Evolutionary conservation across 2,329 filamentous ascomycete genomes (phyloP), one percentile per base, ranked within the genome.

Genomic region (Apiospora sp.): DNA sequence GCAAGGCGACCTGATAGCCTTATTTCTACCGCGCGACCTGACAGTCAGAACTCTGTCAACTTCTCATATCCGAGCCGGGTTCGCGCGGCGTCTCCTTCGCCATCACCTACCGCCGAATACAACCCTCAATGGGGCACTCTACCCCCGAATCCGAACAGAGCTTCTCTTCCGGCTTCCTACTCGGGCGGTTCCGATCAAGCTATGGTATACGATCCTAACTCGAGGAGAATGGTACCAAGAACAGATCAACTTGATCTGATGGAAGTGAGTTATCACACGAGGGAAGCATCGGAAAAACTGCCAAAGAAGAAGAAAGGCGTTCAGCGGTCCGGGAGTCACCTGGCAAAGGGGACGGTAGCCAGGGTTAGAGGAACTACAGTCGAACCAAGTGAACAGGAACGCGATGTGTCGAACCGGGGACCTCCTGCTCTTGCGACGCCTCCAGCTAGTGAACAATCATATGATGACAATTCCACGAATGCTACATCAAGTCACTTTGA

Each of bases 201-300:
- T 74, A 74, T 93, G 79, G 87, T 92, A 67, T 91, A 91, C 76
- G 90, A 92, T 75, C 85, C 90, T n/a, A 92, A 92, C 76, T 91
- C 91, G 22, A 86, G 90, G 75, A 87, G 90, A 73, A 90, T 92
- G 85, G 84, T 92, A 4, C 85, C 87, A 3, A 86, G 82, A 70
- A 80, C 79, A 7, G 83, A 87, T 37, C 75, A 88, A 24, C 67
- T 83, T 75, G 43, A 72, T 19, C 34, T 75, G 16, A 75, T 85
- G 80, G 69, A 81, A 81, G 68, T 74, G 64, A 85, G 88, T 69
- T 83, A 86, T 71, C 81, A 78, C 44, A 77, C 85, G 4, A 78
- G 81, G 34, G 81, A 86, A 71, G 80, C 81, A 22, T 79, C 83
- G 0, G 84, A 86, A 46, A 83, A 82, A 68, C 81, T 76, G 49